These are phyloP conservation scores for Selenicereus undatus DNA, from an alignment of 148 eudicot genomes.

Conservation along the genomic window DNA sequence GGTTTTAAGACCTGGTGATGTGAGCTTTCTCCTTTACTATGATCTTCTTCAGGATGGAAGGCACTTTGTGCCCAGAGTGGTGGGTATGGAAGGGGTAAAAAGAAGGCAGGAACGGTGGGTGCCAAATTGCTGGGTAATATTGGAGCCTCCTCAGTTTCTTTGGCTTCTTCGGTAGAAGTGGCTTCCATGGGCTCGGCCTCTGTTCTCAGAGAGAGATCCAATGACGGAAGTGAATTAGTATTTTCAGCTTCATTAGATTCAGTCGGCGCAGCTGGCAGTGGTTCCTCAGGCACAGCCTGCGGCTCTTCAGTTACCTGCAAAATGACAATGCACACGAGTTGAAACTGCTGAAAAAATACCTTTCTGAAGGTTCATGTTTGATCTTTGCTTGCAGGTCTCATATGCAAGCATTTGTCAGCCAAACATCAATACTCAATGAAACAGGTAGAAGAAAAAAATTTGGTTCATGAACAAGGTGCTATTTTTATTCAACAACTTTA, in stretches of 20 bases:
- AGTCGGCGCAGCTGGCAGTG: slow-evolving; percentile 42
- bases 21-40: slow-evolving; percentile 27
- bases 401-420: background rate
- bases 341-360: background rate
- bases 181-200: slow-evolving; percentile 71
- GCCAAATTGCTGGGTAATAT: slow-evolving; percentile 28
- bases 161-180: slow-evolving; percentile 25
- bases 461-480: background rate
- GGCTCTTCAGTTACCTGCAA: slow-evolving; percentile 54
- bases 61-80: slow-evolving; percentile 55
- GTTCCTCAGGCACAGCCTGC: slow-evolving; percentile 45
- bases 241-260: slow-evolving; percentile 42
- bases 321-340: background rate
- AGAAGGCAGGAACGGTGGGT: slow-evolving; percentile 42
- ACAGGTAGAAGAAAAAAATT: background rate
- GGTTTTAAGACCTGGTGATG: slow-evolving; percentile 64
- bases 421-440: background rate
- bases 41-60: slow-evolving; percentile 37
- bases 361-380: background rate
- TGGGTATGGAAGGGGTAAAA: slow-evolving; percentile 47
- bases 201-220: slow-evolving; percentile 70
- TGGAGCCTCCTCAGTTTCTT: slow-evolving; percentile 8
- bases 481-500: background rate
- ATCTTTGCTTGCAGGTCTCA: background rate
- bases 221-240: slow-evolving; percentile 41